These are phyloP conservation scores for Stephania yunnanensis DNA, from an alignment of 164 flowering plant species.

Conservation along the genomic window DNA sequence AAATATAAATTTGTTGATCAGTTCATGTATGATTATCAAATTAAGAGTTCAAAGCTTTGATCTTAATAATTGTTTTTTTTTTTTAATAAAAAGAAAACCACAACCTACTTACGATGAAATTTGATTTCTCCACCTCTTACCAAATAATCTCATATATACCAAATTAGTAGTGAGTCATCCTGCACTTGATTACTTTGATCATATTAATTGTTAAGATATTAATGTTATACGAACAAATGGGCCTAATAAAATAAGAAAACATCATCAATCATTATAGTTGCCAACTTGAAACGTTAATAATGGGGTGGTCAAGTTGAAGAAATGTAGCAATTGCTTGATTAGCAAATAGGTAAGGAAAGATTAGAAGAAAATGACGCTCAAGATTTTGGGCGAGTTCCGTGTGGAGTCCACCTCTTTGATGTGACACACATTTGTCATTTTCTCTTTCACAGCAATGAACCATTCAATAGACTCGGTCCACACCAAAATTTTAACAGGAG, in stretches of 20 bases:
- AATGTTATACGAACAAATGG: neutral
- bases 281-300: neutral
- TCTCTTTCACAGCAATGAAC: neutral
- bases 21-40: neutral
- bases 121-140: no score
- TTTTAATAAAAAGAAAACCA: no score
- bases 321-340: neutral
- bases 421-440: neutral
- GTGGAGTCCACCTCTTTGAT: neutral
- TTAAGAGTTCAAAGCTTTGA: no score
- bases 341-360: neutral
- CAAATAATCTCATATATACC: no score
- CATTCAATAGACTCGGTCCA: neutral
- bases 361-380: neutral
- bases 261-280: neutral
- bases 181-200: no score
- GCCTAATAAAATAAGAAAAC: neutral
- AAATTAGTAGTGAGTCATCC: no score
- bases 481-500: no score
- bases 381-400: neutral
- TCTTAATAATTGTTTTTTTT: no score
- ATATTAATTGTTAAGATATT: no score
- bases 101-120: no score
- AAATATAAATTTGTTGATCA: neutral
- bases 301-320: no score